A percentile compares a stretch with the other conserved stretches of the same genome.
Evolutionary conservation across 2,329 filamentous ascomycete species (phyloP).

Genomic region (Aciculosporium take): DNA sequence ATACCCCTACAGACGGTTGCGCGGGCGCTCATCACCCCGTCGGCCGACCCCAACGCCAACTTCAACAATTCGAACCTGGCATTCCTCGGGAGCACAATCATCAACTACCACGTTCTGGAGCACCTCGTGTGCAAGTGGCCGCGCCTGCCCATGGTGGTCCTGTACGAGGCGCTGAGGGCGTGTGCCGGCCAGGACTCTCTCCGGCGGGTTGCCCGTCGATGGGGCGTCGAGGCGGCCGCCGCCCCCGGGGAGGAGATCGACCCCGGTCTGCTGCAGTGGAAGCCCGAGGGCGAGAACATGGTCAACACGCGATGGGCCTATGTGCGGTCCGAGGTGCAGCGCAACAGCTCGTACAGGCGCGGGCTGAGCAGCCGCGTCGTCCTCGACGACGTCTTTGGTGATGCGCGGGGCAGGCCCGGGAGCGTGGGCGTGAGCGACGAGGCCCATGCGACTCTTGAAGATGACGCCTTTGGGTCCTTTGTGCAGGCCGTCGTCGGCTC

Average conservation of each 20-base stretch:
- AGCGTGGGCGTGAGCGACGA: constrained; percentile 12
- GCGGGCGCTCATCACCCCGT: constrained; percentile 69
- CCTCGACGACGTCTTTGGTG: constrained; percentile 74
- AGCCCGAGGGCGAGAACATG: constrained; percentile 30
- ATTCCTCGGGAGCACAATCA: constrained; percentile 65
- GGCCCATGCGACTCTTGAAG: constrained; percentile 54
- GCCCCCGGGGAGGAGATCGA: constrained; percentile 85
- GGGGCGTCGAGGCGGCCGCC: constrained; percentile 83
- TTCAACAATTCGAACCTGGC: constrained; percentile 86
- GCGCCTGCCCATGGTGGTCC: constrained; percentile 73
- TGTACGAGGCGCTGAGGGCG: constrained; percentile 74
- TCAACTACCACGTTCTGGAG: constrained; percentile 82
- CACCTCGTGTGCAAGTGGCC: constrained; percentile 80
- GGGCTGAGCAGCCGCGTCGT: constrained; percentile 66
- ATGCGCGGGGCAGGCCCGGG: constrained; percentile 25
- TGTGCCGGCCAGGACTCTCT: constrained; percentile 68
- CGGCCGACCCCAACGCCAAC: constrained; percentile 61
- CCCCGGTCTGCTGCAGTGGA: constrained; percentile 76
- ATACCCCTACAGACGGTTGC: constrained; percentile 78
- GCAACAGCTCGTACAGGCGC: constrained; percentile 38
- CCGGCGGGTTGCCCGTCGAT: constrained; percentile 60
- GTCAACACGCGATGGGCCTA: constrained; percentile 36
- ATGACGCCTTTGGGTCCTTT: constrained; percentile 57
- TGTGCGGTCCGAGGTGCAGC: constrained; percentile 34
- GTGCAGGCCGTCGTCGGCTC: constrained; percentile 74